Evolutionary conservation across 2,329 filamentous ascomycete genomes (phyloP).

Genomic region (Trichoderma citrinoviride): DNA sequence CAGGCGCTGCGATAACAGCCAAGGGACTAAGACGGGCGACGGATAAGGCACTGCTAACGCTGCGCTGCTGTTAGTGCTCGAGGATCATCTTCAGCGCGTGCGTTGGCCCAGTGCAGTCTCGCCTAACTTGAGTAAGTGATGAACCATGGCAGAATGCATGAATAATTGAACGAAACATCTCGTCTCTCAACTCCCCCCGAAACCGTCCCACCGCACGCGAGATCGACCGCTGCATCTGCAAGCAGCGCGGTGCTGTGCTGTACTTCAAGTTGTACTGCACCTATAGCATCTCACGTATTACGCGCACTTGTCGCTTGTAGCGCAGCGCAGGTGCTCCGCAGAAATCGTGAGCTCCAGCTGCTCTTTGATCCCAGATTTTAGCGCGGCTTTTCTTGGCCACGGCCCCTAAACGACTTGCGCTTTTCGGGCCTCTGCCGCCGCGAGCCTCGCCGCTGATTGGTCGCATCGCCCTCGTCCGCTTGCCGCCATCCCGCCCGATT

Average conservation of each 20-base stretch:
- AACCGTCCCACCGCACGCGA: no score
- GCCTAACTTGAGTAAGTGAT: no score
- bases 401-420: slow-evolving; percentile 20
- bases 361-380: background rate
- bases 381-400: slow-evolving; percentile 14
- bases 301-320: background rate
- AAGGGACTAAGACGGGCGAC: background rate
- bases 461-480: slow-evolving; percentile 8
- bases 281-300: no score
- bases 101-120: background rate
- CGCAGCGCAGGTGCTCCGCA: slow-evolving; percentile 9
- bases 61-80: background rate
- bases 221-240: slow-evolving; percentile 9
- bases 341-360: background rate
- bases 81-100: background rate
- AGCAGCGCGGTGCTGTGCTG: no score
- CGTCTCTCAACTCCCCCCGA: no score
- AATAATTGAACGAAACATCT: no score
- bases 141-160: no score
- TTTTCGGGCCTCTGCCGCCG: slow-evolving; percentile 14
- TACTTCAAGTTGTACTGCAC: no score
- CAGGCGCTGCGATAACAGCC: background rate
- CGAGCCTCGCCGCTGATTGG: slow-evolving; percentile 18
- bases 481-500: slow-evolving; percentile 21
- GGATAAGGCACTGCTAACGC: background rate